phyloP scores from a whole-genome alignment of 1,284 basidiomycete genomes.

The Cryptococcus hybrid region DNA sequence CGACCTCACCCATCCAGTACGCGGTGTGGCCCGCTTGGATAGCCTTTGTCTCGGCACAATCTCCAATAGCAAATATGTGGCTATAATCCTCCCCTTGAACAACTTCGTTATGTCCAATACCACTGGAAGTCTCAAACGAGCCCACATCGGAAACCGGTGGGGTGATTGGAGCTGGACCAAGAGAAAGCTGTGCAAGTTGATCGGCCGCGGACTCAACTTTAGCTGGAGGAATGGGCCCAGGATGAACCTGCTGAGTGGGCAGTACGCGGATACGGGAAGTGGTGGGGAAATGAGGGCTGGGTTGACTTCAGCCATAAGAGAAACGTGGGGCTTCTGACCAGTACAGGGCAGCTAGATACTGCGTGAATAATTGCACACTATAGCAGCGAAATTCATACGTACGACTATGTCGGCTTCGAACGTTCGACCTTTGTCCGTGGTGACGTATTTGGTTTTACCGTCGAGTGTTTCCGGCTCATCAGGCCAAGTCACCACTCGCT shows the following conservation, averaged over 20 bases:
- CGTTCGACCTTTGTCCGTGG: conserved; percentile 60
- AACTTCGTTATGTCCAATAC: conserved; percentile 1
- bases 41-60: conserved; percentile 50
- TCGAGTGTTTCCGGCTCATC: conserved; percentile 32
- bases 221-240: conserved; percentile 12
- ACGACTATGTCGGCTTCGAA: conserved; percentile 66
- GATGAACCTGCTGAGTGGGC: conserved; percentile 60
- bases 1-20: conserved; percentile 57
- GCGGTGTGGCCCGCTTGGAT: conserved; percentile 67
- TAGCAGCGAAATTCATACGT: conserved; percentile 17
- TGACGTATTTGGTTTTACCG: conserved; percentile 49
- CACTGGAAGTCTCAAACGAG: not conserved
- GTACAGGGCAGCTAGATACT: conserved; percentile 58
- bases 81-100: conserved; percentile 17
- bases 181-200: conserved; percentile 16
- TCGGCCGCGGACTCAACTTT: conserved; percentile 15
- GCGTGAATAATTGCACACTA: not conserved
- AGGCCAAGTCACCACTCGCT: conserved; percentile 46
- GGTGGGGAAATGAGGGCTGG: conserved; percentile 55
- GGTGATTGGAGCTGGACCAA: conserved; percentile 10
- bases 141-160: conserved; percentile 15
- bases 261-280: conserved; percentile 56
- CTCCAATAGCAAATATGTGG: conserved; percentile 52
- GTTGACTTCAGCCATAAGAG: conserved; percentile 57
- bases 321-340: conserved; percentile 69